Evolutionary conservation across 176 grass and related monocot genomes (phyloP), one percentile per base, ranked within the genome.

Genomic region (Avena sativa): DNA sequence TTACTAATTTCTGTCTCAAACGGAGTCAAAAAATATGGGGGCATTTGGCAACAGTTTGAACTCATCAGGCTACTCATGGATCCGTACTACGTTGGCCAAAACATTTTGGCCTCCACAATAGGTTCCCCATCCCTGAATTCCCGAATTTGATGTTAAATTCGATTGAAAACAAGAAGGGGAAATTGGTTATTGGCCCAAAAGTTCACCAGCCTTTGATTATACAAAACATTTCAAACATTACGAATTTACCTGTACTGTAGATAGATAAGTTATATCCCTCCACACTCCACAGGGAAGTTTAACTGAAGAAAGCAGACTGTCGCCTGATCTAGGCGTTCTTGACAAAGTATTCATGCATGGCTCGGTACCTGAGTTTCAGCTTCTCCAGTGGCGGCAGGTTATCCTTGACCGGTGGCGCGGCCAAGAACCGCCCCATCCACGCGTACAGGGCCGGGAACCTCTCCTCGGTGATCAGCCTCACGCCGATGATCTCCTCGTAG

Each of bases 381-480:
- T 55, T 76, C 30, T 89, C 91, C 69, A 79, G 0, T 2, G 65
- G 70, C 13, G 87, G 91, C 65, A 76, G 70, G 23, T 85, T 77
- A 15, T 34, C 87, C 62, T 68, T 86, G 4, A 89, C 59, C 17
- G 60, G 58, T 25, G 74, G 79, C 59, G 80, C 83, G 66, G 14
- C 50, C 21, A 70, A 60, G 79, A 92, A 89, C 1, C 62, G 81
- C 19, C 21, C 38, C 79, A 87, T 92, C 91, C 91, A 89, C 36
- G 58, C 51, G 11, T 60, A 44, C 40, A 92, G 74, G 1, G 8
- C 53, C 9, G 91, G 80, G 50, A 86, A 25, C 38, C 11, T 87
- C 25, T 62, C 67, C 74, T 76, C 57, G 12, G 70, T 55, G 3
- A 92, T 25, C 75, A 92, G 4, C 50, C 68, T 84, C 57, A 67